phyloP scores from a whole-genome alignment of 2,329 filamentous ascomycete genomes.

The Trichophyton verrucosum region DNA sequence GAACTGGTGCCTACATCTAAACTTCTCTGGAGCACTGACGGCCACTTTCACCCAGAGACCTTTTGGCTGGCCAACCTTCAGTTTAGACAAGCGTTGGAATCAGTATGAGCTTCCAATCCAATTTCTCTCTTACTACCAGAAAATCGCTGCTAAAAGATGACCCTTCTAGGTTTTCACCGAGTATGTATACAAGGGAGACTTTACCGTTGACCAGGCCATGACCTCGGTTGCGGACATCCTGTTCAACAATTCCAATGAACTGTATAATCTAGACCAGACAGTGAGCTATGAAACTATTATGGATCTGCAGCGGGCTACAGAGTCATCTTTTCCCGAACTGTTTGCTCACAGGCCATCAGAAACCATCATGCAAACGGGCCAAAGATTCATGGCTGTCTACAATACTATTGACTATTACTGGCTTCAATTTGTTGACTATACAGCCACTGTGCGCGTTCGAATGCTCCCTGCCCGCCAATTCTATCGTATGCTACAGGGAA shows the following conservation, averaged over 20 bases:
- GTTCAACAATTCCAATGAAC: constrained; percentile 63
- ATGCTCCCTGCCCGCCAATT: constrained; percentile 54
- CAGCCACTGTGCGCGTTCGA: constrained; percentile 53
- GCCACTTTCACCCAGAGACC: constrained; percentile 66
- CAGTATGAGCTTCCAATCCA: constrained; percentile 32
- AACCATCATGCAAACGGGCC: constrained; percentile 33
- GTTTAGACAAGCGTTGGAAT: constrained; percentile 57
- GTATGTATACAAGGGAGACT: constrained; percentile 51
- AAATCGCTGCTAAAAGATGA: neutral
- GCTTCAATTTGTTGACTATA: constrained; percentile 67
- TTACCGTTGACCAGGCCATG: constrained; percentile 51
- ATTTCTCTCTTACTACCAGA: neutral
- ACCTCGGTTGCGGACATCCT: constrained; percentile 54
- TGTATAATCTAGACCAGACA: constrained; percentile 51
- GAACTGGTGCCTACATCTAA: constrained; percentile 65
- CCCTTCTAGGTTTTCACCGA: constrained; percentile 50
- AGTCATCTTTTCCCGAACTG: neutral
- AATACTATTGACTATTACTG: constrained; percentile 52
- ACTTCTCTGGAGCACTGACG: constrained; percentile 68
- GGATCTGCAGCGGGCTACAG: neutral
- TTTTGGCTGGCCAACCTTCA: constrained; percentile 62
- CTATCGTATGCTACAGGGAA: constrained; percentile 34
- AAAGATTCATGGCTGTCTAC: constrained; percentile 30
- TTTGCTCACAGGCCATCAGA: neutral
- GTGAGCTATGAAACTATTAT: constrained; percentile 7